phyloP scores from a whole-genome alignment of 2,329 filamentous ascomycete species.

The Ophiognomonia clavigignenti-juglandacearum region DNA sequence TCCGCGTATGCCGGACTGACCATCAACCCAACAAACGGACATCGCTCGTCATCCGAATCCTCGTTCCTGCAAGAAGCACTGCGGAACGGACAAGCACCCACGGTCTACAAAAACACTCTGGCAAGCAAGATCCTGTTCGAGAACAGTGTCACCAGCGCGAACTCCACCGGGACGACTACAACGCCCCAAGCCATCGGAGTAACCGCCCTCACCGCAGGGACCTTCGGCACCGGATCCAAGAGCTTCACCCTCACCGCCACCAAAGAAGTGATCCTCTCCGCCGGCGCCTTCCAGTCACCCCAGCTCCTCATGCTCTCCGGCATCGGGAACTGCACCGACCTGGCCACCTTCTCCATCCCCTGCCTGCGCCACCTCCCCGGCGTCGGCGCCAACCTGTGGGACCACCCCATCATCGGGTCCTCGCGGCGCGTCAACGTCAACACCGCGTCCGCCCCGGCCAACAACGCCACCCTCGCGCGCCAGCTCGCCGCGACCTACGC shows the following conservation, averaged over 20 bases:
- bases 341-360: constrained; percentile 26
- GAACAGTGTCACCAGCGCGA: background rate
- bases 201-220: constrained; percentile 4
- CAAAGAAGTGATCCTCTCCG: constrained; percentile 37
- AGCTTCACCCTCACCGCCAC: constrained; percentile 7
- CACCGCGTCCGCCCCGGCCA: constrained; percentile 1
- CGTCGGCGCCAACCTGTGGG: constrained; percentile 17
- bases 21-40: constrained; percentile 2
- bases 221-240: constrained; percentile 5
- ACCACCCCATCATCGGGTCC: constrained; percentile 7
- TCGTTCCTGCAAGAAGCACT: constrained; percentile 11
- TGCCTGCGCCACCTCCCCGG: constrained; percentile 21
- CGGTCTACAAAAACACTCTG: constrained; percentile 4
- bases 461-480: background rate
- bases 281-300: constrained; percentile 36
- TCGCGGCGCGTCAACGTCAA: constrained; percentile 2
- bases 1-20: constrained; percentile 8
- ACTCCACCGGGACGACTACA: too few relatives aligned
- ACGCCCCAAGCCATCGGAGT: too few relatives aligned
- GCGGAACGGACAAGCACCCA: constrained; percentile 17
- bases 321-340: constrained; percentile 25
- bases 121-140: background rate
- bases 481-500: background rate
- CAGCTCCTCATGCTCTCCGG: constrained; percentile 30
- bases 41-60: constrained; percentile 10